These are phyloP conservation scores for Fusarium udum DNA, from an alignment of 2,329 filamentous ascomycete genomes.

Conservation along the genomic window DNA sequence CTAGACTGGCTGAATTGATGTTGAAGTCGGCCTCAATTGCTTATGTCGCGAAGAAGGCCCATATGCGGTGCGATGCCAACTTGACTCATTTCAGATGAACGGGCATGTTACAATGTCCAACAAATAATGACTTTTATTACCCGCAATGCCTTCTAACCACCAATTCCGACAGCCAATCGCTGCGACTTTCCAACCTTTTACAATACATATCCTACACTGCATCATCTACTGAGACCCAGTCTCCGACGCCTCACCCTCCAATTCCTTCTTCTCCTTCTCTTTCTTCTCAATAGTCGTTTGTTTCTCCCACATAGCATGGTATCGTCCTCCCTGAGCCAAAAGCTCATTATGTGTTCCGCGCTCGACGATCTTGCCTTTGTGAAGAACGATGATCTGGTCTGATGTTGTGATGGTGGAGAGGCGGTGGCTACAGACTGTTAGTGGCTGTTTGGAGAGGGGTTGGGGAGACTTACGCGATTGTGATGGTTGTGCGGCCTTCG, in stretches of 20 bases:
- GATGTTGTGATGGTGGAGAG: conserved; percentile 66
- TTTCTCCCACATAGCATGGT: conserved; percentile 63
- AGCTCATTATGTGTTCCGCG: conserved; percentile 60
- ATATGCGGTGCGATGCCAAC: not conserved
- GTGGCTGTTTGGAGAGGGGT: not conserved
- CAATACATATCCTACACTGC: conserved; percentile 2
- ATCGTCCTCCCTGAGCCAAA: conserved; percentile 56
- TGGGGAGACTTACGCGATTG: conserved; percentile 54
- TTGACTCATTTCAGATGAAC: not conserved
- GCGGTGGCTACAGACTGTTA: conserved; percentile 54
- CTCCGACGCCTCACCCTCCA: conserved; percentile 28
- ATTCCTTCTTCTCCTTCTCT: conserved; percentile 44
- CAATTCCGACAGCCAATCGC: not conserved
- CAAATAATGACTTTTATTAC: not conserved
- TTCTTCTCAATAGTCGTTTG: conserved; percentile 56
- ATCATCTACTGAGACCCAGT: conserved; percentile 10
- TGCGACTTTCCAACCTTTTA: not conserved
- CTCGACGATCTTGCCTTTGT: conserved; percentile 61
- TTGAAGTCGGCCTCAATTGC: not conserved
- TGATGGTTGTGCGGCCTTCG: conserved; percentile 61
- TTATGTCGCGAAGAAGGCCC: not conserved
- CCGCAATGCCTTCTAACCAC: not conserved
- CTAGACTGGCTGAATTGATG: not conserved
- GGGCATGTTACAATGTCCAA: not conserved
- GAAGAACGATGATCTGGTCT: conserved; percentile 64